These are phyloP conservation scores for Pseudopediastrum boryanum DNA, from an alignment of 139 green algal genomes.

Conservation along the genomic window DNA sequence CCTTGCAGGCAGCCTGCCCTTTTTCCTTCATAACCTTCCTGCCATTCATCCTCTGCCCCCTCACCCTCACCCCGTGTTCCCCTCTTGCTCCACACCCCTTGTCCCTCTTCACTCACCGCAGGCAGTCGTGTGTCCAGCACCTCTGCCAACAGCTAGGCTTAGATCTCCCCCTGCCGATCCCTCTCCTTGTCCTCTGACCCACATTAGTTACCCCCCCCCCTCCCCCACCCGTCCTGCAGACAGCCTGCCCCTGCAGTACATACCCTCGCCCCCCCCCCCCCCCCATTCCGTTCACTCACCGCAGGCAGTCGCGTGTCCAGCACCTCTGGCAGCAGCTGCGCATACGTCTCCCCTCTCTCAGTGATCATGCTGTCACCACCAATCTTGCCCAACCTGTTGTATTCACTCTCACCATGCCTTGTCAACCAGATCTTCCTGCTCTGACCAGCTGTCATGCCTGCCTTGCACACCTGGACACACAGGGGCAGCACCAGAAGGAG, in stretches of 20 bases:
- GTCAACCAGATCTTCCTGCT: slow-evolving; percentile 91
- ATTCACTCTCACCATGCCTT: slow-evolving; percentile 84
- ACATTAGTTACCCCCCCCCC: too few relatives aligned
- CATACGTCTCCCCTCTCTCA: slow-evolving; percentile 74
- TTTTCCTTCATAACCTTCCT: too few relatives aligned
- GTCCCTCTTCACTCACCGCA: slow-evolving; percentile 24
- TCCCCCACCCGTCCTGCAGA: neutral
- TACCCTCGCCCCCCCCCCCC: too few relatives aligned
- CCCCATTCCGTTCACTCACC: slow-evolving; percentile 26
- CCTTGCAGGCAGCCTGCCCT: too few relatives aligned
- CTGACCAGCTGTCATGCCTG: slow-evolving; percentile 67
- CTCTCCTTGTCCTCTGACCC: too few relatives aligned
- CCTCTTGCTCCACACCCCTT: too few relatives aligned
- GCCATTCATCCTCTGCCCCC: too few relatives aligned
- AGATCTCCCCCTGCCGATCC: slow-evolving; percentile 83
- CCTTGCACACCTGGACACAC: slow-evolving; percentile 75
- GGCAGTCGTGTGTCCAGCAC: slow-evolving; percentile 68
- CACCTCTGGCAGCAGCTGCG: slow-evolving; percentile 71
- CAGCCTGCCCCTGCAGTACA: too few relatives aligned
- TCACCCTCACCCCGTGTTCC: too few relatives aligned
- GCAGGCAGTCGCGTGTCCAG: slow-evolving; percentile 65
- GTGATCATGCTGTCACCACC: slow-evolving; percentile 78
- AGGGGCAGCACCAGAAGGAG: neutral
- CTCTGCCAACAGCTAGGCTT: slow-evolving; percentile 77
- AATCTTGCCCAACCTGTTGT: slow-evolving; percentile 74